A percentile compares a stretch with the other conserved stretches of the same genome.
These are phyloP conservation scores for Solanum sejunctum DNA, from an alignment of 257 asterid species.

Conservation along the genomic window DNA sequence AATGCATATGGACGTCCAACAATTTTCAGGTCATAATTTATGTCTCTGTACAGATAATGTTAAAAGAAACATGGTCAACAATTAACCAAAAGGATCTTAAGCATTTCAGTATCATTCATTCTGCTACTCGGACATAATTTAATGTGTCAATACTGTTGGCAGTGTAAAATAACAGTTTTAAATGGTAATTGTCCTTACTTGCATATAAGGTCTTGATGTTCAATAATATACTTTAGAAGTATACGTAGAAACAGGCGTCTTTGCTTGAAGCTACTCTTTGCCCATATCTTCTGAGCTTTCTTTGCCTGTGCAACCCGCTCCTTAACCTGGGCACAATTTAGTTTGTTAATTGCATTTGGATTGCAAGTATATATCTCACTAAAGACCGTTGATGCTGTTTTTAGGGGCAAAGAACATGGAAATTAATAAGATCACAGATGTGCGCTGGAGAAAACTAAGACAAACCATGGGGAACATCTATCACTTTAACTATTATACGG, in stretches of 20 bases:
- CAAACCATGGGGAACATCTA: background rate
- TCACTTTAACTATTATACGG: background rate
- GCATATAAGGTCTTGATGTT: conserved; percentile 95
- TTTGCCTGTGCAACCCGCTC: conserved; percentile 86
- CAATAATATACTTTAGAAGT: conserved; percentile 88
- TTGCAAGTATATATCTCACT: background rate
- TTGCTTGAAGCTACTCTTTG: conserved; percentile 91
- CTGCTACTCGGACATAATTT: background rate
- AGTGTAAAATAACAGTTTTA: background rate
- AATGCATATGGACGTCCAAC: background rate
- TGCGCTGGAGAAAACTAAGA: background rate
- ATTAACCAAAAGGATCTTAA: background rate
- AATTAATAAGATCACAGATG: background rate
- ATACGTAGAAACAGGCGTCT: conserved; percentile 90
- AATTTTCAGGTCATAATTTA: background rate
- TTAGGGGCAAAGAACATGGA: background rate
- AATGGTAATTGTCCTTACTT: conserved; percentile 41
- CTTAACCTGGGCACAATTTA: conserved; percentile 44
- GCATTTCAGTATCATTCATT: background rate
- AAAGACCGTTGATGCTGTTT: background rate
- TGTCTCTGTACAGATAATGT: background rate
- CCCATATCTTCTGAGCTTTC: conserved; percentile 92
- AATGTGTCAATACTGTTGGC: background rate
- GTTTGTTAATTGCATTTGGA: conserved; percentile 7
- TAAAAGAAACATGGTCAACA: background rate